These are phyloP conservation scores for Angomonas desouzai DNA, from an alignment of 208 protist genomes.

Conservation along the genomic window DNA sequence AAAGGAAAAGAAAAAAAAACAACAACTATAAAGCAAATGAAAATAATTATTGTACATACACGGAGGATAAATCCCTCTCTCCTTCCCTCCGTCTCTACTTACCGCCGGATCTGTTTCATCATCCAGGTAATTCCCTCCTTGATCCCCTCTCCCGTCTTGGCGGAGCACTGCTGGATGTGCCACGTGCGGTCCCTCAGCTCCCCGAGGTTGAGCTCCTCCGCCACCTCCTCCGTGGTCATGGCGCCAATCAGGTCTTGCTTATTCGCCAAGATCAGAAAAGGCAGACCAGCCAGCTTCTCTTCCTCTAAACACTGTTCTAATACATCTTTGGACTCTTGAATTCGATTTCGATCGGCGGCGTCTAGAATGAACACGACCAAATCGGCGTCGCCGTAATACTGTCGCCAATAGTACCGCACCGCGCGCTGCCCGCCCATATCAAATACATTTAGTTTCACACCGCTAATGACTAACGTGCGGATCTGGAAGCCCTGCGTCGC, in stretches of 20 bases:
- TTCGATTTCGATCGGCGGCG: constrained; percentile 74
- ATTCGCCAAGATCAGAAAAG: constrained; percentile 96
- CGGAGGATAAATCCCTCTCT: background rate
- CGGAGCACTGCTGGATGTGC: constrained; percentile 94
- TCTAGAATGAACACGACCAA: constrained; percentile 95
- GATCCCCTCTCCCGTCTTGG: constrained; percentile 90
- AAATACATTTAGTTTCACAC: constrained; percentile 96
- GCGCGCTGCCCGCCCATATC: constrained; percentile 95
- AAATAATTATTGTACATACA: background rate
- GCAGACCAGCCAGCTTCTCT: constrained; percentile 90
- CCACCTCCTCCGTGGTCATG: constrained; percentile 60
- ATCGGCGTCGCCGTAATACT: constrained; percentile 96
- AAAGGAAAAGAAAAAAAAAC: too few relatives aligned
- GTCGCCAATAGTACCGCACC: constrained; percentile 96
- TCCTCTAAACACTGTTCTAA: constrained; percentile 90
- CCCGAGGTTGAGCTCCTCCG: constrained; percentile 63
- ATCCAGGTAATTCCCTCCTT: constrained; percentile 90
- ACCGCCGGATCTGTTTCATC: constrained; percentile 41
- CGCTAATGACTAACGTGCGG: constrained; percentile 87
- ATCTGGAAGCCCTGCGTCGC: constrained; percentile 98
- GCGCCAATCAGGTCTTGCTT: constrained; percentile 96
- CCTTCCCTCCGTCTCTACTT: background rate
- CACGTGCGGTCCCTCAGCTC: constrained; percentile 81
- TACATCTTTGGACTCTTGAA: constrained; percentile 90
- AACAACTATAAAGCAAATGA: background rate